Evolutionary conservation across 2,329 filamentous ascomycete genomes (phyloP).

Genomic region (Fusarium sterilihyphosum): DNA sequence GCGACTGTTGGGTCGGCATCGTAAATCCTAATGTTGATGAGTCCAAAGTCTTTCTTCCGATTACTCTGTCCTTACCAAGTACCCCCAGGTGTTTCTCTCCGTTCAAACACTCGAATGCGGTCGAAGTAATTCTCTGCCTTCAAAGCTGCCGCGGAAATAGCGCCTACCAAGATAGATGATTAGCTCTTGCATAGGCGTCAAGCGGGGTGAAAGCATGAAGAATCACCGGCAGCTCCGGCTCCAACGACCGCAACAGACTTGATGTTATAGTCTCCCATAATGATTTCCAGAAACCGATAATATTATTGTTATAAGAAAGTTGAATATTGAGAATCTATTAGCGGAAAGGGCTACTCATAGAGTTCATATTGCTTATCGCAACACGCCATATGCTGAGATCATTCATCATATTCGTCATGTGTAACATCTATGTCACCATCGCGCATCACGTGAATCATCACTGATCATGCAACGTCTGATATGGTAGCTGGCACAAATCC

Average conservation of each 20-base stretch:
- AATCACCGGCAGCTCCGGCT: conserved; percentile 37
- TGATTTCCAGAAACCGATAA: fast-evolving
- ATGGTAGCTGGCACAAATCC: fast-evolving
- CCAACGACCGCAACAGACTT: conserved; percentile 37
- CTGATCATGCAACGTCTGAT: too few relatives aligned
- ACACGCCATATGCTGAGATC: neutral
- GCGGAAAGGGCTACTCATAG: fast-evolving
- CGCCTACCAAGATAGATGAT: conserved; percentile 47
- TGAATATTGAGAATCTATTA: fast-evolving
- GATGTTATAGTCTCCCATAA: conserved; percentile 7
- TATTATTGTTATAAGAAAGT: neutral
- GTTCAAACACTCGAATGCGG: conserved; percentile 54
- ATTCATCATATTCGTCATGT: conserved; percentile 22
- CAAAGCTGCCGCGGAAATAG: conserved; percentile 58
- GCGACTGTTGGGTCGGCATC: conserved; percentile 52
- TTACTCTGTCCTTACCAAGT: conserved; percentile 51
- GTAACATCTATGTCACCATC: conserved; percentile 17
- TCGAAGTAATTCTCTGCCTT: conserved; percentile 57
- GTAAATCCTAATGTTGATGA: conserved; percentile 57
- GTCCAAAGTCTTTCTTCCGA: neutral
- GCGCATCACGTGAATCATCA: conserved; percentile 8
- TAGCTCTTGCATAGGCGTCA: neutral
- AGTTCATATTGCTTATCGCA: neutral
- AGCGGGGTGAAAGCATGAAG: fast-evolving
- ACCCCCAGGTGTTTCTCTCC: conserved; percentile 55